Base-by-base conservation (phyloP, 2,329 filamentous ascomycete genomes). In the Venturia effusa region DNA sequence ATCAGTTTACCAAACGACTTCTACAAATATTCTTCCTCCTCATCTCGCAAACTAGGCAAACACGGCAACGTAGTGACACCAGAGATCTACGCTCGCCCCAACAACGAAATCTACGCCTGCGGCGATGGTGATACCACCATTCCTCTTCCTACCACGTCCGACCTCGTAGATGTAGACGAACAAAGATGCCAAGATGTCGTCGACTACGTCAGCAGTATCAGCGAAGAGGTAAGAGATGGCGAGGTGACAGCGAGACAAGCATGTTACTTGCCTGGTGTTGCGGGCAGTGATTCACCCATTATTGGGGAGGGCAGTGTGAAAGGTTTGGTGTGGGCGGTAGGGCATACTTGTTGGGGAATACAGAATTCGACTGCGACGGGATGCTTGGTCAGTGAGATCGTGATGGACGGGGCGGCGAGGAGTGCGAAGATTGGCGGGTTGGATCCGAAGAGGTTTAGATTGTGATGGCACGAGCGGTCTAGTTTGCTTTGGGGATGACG, bases 341-440 rank as follows among this genome's bases (percentile, higher is more conserved):
- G 94, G 0, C 94, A 99, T 78, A 96, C 92, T 1, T 97, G 93
- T 77, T 99, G 94, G 94, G 94, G 94, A 0, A 96, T 99, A 27
- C 93, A 97, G 77, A 97, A 99, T 77, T 91, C 87, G 0, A 92
- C 93, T 0, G 94, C 83, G 1, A 97, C 93, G 41, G 78, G 76
- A 1, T 78, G 76, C 68, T 65, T 78, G 68, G 70, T 81, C 61
- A 74, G 71, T 68, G 78, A 80, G 70, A 71, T 79, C 67, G 76
- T 79, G 40, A 79, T 76, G 71, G 78, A 79, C 30, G 77, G 77
- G 0, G 67, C 67, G 67, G 71, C 72, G 13, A 75, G 67, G 74
- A 79, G 75, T 72, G 78, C 75, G 65, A 71, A 74, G 67, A 69
- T 80, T 30, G 67, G 67, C 65, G 73, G 71, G 64, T 68, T 79